phyloP scores from a whole-genome alignment of 495 filamentous ascomycete genomes.

The Cryomyces minteri region DNA sequence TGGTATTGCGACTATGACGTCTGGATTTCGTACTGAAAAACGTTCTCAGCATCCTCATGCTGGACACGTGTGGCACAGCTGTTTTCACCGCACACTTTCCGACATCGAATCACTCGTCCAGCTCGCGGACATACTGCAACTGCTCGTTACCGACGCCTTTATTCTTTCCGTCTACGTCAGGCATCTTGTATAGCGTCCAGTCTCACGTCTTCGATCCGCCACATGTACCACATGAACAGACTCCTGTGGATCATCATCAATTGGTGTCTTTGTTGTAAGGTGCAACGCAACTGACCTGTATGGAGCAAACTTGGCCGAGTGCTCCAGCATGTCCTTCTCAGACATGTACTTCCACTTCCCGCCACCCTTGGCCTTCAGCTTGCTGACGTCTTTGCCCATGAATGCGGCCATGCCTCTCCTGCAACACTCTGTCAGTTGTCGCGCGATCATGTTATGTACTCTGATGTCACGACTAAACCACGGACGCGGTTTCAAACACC shows the following conservation, averaged over 20 bases:
- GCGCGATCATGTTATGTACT: neutral
- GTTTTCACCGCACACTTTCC: too few species aligned
- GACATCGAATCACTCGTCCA: too few species aligned
- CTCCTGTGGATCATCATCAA: slow-evolving; percentile 24
- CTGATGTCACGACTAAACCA: neutral
- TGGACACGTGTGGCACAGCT: too few species aligned
- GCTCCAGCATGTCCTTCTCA: slow-evolving; percentile 78
- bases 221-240: slow-evolving; percentile 86
- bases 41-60: too few species aligned
- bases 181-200: slow-evolving; percentile 4
- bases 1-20: too few species aligned
- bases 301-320: slow-evolving; percentile 62
- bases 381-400: slow-evolving; percentile 61
- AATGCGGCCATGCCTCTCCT: slow-evolving; percentile 81
- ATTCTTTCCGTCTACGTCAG: neutral
- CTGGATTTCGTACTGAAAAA: too few species aligned
- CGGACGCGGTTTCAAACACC: neutral
- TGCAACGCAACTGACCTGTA: slow-evolving; percentile 43
- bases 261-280: neutral
- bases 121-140: too few species aligned
- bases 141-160: too few species aligned
- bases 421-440: neutral
- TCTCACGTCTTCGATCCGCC: slow-evolving; percentile 28
- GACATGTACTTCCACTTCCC: slow-evolving; percentile 95
- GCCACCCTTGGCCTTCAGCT: slow-evolving; percentile 55